Evolutionary conservation across 768 basidiomycete genomes (phyloP), one percentile per base, ranked within the genome.

Genomic region (Boletus insuetus): DNA sequence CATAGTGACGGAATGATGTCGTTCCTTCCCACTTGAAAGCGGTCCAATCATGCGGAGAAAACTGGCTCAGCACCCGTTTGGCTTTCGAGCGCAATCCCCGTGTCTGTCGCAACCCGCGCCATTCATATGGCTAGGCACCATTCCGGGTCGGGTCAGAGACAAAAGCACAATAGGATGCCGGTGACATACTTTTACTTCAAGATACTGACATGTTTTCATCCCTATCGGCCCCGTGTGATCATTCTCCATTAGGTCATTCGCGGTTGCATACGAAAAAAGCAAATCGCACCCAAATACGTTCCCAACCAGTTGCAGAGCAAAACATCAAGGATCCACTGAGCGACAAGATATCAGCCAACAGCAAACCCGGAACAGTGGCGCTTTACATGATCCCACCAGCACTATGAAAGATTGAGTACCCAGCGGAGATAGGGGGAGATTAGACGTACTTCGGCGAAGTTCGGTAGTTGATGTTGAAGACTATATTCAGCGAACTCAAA

Each of bases 381-480:
- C 75, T 83, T 64, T 75, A 91, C 90, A 76, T 94, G 91, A 68
- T 93, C 91, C 91, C 91, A 94, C 91, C 91, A 93, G 65, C 91
- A 93, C 89, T 91, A 47, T 49, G 49, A 47, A 41, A 20, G 17
- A 19, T 46, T 58, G 41, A 66, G 65, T 58, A 46, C 51, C 51
- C 51, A 40, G 41, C 37, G 66, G 63, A 63, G 62, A 61, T 57
- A 60, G 53, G 44, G 42, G 26, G 41, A 53, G 46, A 56, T 51
- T 53, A 35, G 59, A 69, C 81, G 49, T 72, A 89, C 90, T 83
- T 94, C 91, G 46, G 82, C 85, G 67, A 94, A 93, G 68, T 94
- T 94, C 22, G 91, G 76, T n/a, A 94, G 72, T 66, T 94, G 91
- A 70, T 94, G 91, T 66, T 91, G 87, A 14, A 94, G 71, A 53